Evolutionary conservation across 2,329 filamentous ascomycete genomes (phyloP).

Genomic region (Xylariaceae sp.): DNA sequence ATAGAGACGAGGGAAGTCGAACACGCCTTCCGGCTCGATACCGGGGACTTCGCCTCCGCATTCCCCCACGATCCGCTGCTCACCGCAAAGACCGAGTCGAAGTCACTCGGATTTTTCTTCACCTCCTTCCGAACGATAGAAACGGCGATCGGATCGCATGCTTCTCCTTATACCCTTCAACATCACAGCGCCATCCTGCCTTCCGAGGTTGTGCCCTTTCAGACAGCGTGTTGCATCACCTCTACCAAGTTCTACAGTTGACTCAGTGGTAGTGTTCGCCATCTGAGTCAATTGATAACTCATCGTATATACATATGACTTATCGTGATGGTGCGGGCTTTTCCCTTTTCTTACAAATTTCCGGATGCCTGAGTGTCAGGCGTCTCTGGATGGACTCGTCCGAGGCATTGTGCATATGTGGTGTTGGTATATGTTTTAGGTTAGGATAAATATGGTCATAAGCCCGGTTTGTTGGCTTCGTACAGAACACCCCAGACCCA

Average conservation of each 20-base stretch:
- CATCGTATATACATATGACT: no score
- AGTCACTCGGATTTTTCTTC: constrained; percentile 23
- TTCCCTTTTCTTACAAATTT: constrained; percentile 10
- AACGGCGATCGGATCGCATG: constrained; percentile 31
- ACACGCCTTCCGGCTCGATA: constrained; percentile 20
- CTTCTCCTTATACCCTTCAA: constrained; percentile 26
- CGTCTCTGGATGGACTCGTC: constrained; percentile 8
- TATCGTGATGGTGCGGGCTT: constrained; percentile 1
- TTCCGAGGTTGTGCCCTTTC: constrained; percentile 21
- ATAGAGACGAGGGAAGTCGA: constrained; percentile 34
- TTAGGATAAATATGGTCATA: no score
- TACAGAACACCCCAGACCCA: no score
- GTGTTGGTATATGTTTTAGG: no score
- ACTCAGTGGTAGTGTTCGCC: constrained; percentile 8
- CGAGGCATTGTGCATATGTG: no score
- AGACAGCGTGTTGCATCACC: constrained; percentile 14
- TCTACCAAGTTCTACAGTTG: constrained; percentile 17
- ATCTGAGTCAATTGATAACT: constrained; percentile 5
- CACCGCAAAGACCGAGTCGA: constrained; percentile 22
- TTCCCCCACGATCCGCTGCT: constrained; percentile 15
- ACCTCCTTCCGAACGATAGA: constrained; percentile 31
- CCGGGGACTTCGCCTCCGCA: constrained; percentile 17
- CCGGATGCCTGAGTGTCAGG: constrained; percentile 6
- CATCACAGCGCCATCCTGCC: constrained; percentile 24
- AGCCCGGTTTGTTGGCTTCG: no score